Evolutionary conservation across 805 yeast genomes (phyloP), one percentile per base, ranked within the genome.

Genomic region (Cephaloascus albidus): DNA sequence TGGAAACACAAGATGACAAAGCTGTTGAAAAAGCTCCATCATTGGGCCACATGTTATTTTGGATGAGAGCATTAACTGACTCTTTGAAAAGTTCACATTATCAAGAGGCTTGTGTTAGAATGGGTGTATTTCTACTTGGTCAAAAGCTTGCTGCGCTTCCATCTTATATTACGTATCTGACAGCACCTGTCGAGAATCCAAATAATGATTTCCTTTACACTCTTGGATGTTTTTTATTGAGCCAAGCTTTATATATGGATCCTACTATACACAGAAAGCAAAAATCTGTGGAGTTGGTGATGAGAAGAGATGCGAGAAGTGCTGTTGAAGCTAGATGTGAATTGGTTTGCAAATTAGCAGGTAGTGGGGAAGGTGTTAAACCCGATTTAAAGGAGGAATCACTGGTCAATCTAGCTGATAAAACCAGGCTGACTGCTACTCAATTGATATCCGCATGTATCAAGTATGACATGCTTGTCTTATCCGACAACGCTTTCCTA

Each of bases 31-130:
- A 59, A 2, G 51, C 37, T 2, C 61, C 65, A 3, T 52, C 62
- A 8, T 47, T 70, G 5, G 47, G 65, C 3, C 78, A 76, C 49
- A 45, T 77, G 40, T 49, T 74, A 3, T 56, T 63, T n/a, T 82
- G 89, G 89, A 69, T 76, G 28, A 52, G 57, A 18, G 57, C 69
- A 1, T 63, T 77, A 30, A 54, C 63, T 36, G 54, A 57, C 14
- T 58, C 78, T 2, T 53, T 80, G 28, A 52, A 68, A 1, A 61
- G 63, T 1, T 57, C 81, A 0, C 79, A 76, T 43, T 62, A 62
- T 38, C 74, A 74, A 30, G 75, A 74, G 33, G 65, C 76, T 38
- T 70, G 72, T 2, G 71, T 76, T 35, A 72, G 71, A 38, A 54
- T 76, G 3, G 72, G 79, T 10, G 62, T 68, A 36, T 69, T 63